A percentile compares a stretch with the other conserved stretches of the same genome.
Conservation (phyloP, 2,329 filamentous ascomycete genomes). For the Balansia obtecta region DNA sequence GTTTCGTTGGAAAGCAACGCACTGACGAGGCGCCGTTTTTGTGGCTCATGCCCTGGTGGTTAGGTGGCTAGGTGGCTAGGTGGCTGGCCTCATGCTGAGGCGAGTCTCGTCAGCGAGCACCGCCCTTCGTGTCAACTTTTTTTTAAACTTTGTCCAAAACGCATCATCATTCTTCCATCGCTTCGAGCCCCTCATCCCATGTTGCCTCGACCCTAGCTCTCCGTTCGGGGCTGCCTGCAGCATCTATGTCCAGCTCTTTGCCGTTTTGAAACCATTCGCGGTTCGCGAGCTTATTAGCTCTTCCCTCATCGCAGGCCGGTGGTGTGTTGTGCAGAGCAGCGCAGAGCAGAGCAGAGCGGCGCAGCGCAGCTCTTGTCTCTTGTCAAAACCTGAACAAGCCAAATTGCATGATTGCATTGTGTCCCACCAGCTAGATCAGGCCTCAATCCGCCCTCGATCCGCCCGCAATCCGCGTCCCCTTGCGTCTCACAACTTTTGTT, state of each 20-base stretch:
- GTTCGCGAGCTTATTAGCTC: not conserved
- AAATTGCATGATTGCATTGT: slow-evolving; percentile 3
- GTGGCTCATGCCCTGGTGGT: not conserved
- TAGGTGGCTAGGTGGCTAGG: too few species aligned
- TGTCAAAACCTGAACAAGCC: slow-evolving; percentile 1
- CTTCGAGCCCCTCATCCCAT: slow-evolving; percentile 1
- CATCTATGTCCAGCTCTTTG: not conserved
- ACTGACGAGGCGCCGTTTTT: not conserved
- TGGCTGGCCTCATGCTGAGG: not conserved
- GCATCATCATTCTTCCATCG: not conserved
- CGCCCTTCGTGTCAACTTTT: not conserved
- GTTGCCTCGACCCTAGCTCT: not conserved
- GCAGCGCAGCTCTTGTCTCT: too few species aligned
- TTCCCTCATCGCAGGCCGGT: not conserved
- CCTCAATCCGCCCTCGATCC: not conserved
- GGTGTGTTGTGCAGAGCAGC: not conserved
- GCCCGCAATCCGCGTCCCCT: slow-evolving; percentile 3
- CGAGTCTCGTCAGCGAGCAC: not conserved
- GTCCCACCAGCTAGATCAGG: slow-evolving; percentile 2
- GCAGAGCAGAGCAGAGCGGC: too few species aligned
- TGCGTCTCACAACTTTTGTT: slow-evolving; percentile 8
- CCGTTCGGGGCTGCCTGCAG: not conserved
- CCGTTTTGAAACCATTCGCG: not conserved
- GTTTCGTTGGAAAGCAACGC: too few species aligned
- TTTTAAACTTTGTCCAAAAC: not conserved